Evolutionary conservation across 805 yeast species (phyloP).

Genomic region (Starmerella apicola): DNA sequence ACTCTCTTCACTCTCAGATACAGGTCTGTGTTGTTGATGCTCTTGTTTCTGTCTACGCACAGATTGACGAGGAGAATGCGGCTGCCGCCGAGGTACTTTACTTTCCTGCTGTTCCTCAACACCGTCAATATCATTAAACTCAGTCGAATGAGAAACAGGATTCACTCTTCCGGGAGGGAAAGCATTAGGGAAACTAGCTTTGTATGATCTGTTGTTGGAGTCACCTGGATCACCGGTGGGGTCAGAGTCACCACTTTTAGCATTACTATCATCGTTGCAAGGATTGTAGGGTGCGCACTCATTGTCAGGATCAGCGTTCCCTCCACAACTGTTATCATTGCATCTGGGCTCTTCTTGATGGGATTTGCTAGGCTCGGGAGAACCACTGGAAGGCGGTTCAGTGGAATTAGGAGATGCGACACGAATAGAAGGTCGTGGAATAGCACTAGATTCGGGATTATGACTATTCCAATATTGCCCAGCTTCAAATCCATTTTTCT

Average conservation of each 20-base stretch:
- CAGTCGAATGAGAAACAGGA: constrained; percentile 11
- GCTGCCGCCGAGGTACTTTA: constrained; percentile 8
- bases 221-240: neutral
- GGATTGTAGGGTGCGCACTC: constrained; percentile 9
- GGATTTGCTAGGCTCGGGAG: neutral
- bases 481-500: constrained; percentile 21
- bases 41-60: too few species aligned
- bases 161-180: constrained; percentile 16
- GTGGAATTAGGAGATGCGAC: neutral
- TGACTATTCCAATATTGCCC: constrained; percentile 10
- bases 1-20: too few species aligned
- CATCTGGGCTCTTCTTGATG: neutral
- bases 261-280: constrained; percentile 6
- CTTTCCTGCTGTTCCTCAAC: constrained; percentile 15
- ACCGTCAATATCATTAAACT: constrained; percentile 10
- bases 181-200: constrained; percentile 12
- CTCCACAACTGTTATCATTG: neutral
- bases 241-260: neutral
- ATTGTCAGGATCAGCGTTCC: neutral
- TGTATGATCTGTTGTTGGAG: neutral
- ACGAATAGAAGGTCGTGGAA: neutral
- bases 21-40: too few species aligned
- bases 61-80: too few species aligned
- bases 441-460: neutral
- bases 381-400: neutral